These are phyloP conservation scores for Aspergillus novoparasiticus DNA, from an alignment of 2,329 filamentous ascomycete species.

Conservation along the genomic window DNA sequence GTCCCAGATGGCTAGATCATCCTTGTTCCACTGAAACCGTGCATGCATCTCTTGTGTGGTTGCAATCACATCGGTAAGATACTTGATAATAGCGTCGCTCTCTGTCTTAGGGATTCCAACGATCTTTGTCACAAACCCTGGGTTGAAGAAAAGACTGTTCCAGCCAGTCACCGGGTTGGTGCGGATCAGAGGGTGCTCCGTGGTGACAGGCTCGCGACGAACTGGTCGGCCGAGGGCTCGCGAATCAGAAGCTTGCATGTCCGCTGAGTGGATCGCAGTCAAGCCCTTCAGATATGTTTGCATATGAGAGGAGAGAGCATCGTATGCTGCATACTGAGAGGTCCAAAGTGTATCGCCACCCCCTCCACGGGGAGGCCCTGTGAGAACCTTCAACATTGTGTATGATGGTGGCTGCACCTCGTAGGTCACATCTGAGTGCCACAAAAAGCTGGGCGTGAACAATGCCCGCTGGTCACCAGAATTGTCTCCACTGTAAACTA, in stretches of 20 bases:
- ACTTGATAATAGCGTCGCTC: conserved; percentile 54
- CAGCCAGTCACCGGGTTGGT: conserved; percentile 65
- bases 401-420: conserved; percentile 61
- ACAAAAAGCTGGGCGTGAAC: conserved; percentile 58
- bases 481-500: conserved; percentile 57
- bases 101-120: conserved; percentile 61
- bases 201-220: conserved; percentile 55
- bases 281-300: conserved; percentile 62
- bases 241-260: conserved; percentile 56
- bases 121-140: conserved; percentile 60
- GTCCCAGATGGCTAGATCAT: conserved; percentile 71
- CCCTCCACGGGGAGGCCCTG: conserved; percentile 56
- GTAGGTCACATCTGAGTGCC: conserved; percentile 61
- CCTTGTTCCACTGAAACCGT: conserved; percentile 65
- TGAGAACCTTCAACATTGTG: conserved; percentile 58
- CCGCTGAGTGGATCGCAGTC: conserved; percentile 58
- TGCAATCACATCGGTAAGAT: conserved; percentile 57
- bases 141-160: conserved; percentile 64
- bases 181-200: conserved; percentile 60
- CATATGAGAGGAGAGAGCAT: conserved; percentile 57
- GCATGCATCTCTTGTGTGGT: conserved; percentile 70
- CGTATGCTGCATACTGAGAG: conserved; percentile 61
- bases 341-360: conserved; percentile 62
- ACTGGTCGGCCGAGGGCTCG: conserved; percentile 54
- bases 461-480: conserved; percentile 56